Evolutionary conservation across 257 asterid genomes (phyloP), one percentile per base, ranked within the genome.

Genomic region (Agastache rugosa): DNA sequence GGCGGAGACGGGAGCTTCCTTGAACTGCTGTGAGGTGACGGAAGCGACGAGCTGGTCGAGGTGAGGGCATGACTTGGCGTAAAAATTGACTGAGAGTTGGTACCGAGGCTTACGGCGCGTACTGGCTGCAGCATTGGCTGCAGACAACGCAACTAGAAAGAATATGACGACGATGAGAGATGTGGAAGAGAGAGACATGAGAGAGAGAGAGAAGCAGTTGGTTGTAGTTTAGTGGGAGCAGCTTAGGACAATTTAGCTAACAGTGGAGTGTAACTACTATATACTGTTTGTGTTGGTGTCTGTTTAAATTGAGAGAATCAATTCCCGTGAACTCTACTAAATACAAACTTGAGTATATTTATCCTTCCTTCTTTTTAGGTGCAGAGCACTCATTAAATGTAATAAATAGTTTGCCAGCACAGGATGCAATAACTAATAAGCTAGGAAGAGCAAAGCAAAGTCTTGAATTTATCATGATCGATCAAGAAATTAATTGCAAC

Each of bases 51-150:
- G 86, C 77, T 81, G 84, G 1, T 94, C 99, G 45, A 92, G 81
- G 41, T 90, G 92, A 15, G 99, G 97, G 86, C 99, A 94, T 2
- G 95, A 63, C 41, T 89, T 86, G 10, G 91, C 88, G 55, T 94
- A 94, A 69, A 77, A 92, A 63, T 85, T 74, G 16, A 80, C 82
- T 0, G 96, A 84, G 54, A 94, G 86, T 65, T 82, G 91, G 42
- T 84, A 85, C 7, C 75, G 82, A 2, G 78, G 82, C 34, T 44
- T 60, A 1, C 74, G 81, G 27, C 14, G 10, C 63, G 56, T 39
- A 0, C 20, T 19, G 47, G 81, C 58, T 17, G 58, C 58, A 6
- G 58, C 23, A 17, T 50, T 79, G 68, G 80, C 63, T 29, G 58
- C 62, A 39, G 88, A 62, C 25, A 70, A 65, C 22, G 72, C 39